Evolutionary conservation across 352 stramenopile species (phyloP).

Genomic region (Salisapilia sapeloensis): DNA sequence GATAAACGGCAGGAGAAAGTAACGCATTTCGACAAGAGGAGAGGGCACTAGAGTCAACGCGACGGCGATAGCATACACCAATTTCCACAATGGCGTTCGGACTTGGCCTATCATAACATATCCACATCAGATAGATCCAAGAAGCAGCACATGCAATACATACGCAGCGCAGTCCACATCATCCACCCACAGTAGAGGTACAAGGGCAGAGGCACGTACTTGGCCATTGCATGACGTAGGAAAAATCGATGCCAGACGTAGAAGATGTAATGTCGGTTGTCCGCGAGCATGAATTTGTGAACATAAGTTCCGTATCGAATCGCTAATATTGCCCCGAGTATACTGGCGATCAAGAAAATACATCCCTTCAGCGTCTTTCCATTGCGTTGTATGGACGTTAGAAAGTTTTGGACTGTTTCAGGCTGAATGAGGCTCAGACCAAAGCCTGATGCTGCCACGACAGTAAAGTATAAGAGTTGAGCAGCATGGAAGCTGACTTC

Average conservation of each 20-base stretch:
- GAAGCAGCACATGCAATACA: slow-evolving; percentile 2
- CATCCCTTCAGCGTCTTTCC: slow-evolving; percentile 11
- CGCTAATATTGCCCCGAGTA: slow-evolving; percentile 9
- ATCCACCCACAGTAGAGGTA: slow-evolving; percentile 55
- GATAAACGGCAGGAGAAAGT: slow-evolving; percentile 71
- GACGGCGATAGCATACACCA: slow-evolving; percentile 56
- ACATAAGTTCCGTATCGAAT: slow-evolving; percentile 55
- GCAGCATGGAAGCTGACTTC: slow-evolving; percentile 51
- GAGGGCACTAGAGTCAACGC: slow-evolving; percentile 74
- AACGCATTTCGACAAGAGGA: slow-evolving; percentile 75
- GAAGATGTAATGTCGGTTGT: slow-evolving; percentile 89
- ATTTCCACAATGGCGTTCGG: slow-evolving; percentile 49
- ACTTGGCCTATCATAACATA: slow-evolving; percentile 13
- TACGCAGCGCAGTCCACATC: slow-evolving; percentile 49
- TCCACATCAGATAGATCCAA: background rate
- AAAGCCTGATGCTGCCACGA: slow-evolving; percentile 44
- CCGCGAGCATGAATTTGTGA: slow-evolving; percentile 83
- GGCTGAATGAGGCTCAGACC: slow-evolving; percentile 22
- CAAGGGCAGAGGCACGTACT: slow-evolving; percentile 33
- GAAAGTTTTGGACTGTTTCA: slow-evolving; percentile 14
- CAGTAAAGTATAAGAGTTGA: slow-evolving; percentile 63
- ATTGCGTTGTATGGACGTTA: slow-evolving; percentile 13
- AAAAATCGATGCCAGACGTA: slow-evolving; percentile 85
- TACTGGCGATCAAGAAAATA: slow-evolving; percentile 10
- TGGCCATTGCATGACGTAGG: slow-evolving; percentile 42